These are phyloP conservation scores for Avicennia marina DNA, from an alignment of 257 asterid genomes.

Conservation along the genomic window DNA sequence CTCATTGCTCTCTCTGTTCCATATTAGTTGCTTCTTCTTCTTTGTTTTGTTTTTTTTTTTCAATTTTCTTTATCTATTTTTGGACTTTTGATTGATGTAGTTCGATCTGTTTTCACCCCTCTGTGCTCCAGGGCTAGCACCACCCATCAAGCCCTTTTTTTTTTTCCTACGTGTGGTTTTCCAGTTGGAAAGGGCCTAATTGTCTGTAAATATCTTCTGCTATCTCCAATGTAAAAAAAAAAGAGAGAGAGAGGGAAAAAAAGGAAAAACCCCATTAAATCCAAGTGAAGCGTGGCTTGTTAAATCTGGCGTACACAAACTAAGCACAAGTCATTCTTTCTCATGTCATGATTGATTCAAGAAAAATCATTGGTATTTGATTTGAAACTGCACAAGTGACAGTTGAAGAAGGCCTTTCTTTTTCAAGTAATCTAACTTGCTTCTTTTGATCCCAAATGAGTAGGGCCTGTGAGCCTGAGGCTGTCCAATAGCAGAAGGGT, in stretches of 20 bases:
- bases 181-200: conserved; percentile 16
- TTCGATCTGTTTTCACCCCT: conserved; percentile 7
- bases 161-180: too few species aligned
- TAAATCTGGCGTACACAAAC: background rate
- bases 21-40: background rate
- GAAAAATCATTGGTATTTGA: conserved; percentile 8
- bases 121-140: too few species aligned
- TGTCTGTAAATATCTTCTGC: conserved; percentile 19
- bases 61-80: too few species aligned
- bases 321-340: background rate
- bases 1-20: background rate
- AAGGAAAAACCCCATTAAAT: too few species aligned
- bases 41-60: background rate
- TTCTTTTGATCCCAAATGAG: conserved; percentile 5
- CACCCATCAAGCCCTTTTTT: too few species aligned
- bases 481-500: conserved; percentile 18
- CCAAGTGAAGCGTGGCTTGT: too few species aligned
- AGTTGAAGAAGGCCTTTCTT: background rate
- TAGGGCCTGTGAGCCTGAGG: too few species aligned
- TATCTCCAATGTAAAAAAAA: conserved; percentile 15
- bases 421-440: conserved; percentile 2
- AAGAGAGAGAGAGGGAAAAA: too few species aligned
- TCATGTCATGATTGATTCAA: background rate
- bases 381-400: conserved; percentile 14
- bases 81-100: conserved; percentile 5